Percentiles rank a stretch among this genome's conserved stretches.
Conservation (phyloP, 805 yeast species). For the Scheffersomyces lignosus region DNA sequence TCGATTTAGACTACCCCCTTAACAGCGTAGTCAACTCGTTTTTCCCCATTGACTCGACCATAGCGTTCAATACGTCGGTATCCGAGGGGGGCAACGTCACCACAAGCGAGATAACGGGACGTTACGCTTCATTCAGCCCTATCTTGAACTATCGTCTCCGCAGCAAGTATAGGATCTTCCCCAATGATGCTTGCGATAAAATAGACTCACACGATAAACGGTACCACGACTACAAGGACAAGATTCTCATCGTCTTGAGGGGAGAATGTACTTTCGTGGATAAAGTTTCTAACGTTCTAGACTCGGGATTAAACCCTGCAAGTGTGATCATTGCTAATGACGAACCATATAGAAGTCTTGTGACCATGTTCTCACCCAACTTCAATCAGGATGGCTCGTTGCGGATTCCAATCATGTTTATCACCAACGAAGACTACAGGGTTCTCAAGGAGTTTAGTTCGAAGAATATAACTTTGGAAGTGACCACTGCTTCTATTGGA, state of each 20-base stretch:
- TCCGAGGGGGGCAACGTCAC: conserved; percentile 11
- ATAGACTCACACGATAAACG: conserved; percentile 12
- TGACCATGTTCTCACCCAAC: conserved; percentile 54
- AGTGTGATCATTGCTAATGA: conserved; percentile 61
- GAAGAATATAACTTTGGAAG: conserved; percentile 11
- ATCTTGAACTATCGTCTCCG: conserved; percentile 24
- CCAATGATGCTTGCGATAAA: conserved; percentile 28
- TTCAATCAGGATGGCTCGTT: conserved; percentile 36
- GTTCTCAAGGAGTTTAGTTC: conserved; percentile 10
- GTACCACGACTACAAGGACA: conserved; percentile 22
- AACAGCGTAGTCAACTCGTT: conserved; percentile 37
- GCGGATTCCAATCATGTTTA: conserved; percentile 52
- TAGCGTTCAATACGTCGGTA: conserved; percentile 28
- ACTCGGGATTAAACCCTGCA: conserved; percentile 32
- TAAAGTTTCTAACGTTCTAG: conserved; percentile 48
- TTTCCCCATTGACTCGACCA: conserved; percentile 41
- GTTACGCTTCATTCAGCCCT: conserved; percentile 46
- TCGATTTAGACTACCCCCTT: conserved; percentile 29
- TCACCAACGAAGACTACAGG: conserved; percentile 43
- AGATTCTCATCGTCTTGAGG: conserved; percentile 28
- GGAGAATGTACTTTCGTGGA: conserved; percentile 45
- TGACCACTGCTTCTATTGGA: conserved; percentile 37
- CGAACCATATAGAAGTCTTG: conserved; percentile 43
- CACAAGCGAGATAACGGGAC: conserved; percentile 22
- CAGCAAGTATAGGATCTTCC: conserved; percentile 19